Conservation (phyloP, 371 early-diverging fungal species). For the Conidiobolus coronatus region DNA sequence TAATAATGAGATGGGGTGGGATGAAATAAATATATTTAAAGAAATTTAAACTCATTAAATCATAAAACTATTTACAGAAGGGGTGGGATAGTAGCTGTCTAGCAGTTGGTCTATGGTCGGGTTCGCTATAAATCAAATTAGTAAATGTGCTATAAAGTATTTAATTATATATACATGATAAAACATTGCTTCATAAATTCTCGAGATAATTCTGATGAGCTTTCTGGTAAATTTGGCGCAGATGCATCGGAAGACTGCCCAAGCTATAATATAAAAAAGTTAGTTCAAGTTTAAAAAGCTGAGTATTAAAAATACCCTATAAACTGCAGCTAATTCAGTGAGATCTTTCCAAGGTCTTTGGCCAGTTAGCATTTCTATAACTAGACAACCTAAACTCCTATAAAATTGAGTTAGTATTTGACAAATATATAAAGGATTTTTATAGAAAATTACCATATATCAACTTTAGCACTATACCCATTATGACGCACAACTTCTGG, state of each 20-base stretch:
- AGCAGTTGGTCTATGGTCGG: constrained; percentile 36
- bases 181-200: constrained; percentile 43
- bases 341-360: constrained; percentile 57
- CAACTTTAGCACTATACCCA: constrained; percentile 51
- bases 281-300: neutral
- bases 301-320: constrained; percentile 20
- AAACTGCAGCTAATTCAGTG: constrained; percentile 41
- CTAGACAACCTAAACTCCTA: constrained; percentile 59
- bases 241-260: constrained; percentile 18
- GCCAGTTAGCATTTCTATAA: constrained; percentile 82
- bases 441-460: constrained; percentile 22
- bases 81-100: constrained; percentile 22
- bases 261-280: neutral
- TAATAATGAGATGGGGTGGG: too few species aligned
- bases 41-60: too few species aligned
- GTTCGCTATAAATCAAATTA: constrained; percentile 16
- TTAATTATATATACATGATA: constrained; percentile 16
- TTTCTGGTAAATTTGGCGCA: constrained; percentile 41
- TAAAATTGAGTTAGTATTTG: neutral
- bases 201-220: constrained; percentile 28
- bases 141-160: neutral
- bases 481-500: constrained; percentile 74
- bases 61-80: constrained; percentile 12
- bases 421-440: neutral
- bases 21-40: too few species aligned